Percentiles rank a stretch among this genome's conserved stretches.
Evolutionary conservation across 441 rosid species (phyloP).

Genomic region (Brassica hybrid): DNA sequence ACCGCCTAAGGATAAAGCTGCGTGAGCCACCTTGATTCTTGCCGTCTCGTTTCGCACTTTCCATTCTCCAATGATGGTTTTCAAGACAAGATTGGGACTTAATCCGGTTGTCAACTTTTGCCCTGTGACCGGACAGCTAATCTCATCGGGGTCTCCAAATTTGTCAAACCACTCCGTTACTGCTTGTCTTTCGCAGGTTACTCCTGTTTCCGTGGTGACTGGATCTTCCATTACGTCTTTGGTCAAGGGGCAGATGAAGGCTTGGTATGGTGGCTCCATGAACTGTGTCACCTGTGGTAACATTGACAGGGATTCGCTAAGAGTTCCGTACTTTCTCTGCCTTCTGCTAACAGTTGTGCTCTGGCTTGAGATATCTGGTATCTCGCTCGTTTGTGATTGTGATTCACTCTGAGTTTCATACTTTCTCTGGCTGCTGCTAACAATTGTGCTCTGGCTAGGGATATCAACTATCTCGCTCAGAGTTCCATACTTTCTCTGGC

Average conservation of each 20-base stretch:
- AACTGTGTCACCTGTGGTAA: slow-evolving; percentile 55
- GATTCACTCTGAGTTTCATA: slow-evolving; percentile 33
- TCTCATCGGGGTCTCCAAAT: slow-evolving; percentile 50
- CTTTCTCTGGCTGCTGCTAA: slow-evolving; percentile 50
- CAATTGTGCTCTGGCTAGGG: slow-evolving; percentile 46
- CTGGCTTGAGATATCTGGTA: slow-evolving; percentile 44
- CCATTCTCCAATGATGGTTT: slow-evolving; percentile 83
- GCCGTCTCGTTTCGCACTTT: slow-evolving; percentile 72
- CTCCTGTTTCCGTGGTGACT: slow-evolving; percentile 77
- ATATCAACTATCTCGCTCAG: too few species aligned
- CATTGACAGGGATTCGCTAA: slow-evolving; percentile 45
- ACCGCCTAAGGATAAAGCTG: slow-evolving; percentile 76
- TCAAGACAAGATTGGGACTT: slow-evolving; percentile 61
- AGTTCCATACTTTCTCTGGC: too few species aligned
- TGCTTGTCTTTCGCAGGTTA: slow-evolving; percentile 77
- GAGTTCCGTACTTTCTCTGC: slow-evolving; percentile 42
- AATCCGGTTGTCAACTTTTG: slow-evolving; percentile 52
- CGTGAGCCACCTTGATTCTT: slow-evolving; percentile 69
- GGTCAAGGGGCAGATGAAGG: slow-evolving; percentile 85
- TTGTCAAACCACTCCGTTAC: slow-evolving; percentile 66
- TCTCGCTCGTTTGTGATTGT: slow-evolving; percentile 38
- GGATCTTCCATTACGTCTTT: slow-evolving; percentile 89
- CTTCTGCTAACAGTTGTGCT: slow-evolving; percentile 43
- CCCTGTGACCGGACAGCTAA: slow-evolving; percentile 68
- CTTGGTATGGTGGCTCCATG: slow-evolving; percentile 73